Percentiles rank a stretch among this genome's conserved stretches.
phyloP scores from a whole-genome alignment of 345 rosid genomes.

The Arabis hirsuta region DNA sequence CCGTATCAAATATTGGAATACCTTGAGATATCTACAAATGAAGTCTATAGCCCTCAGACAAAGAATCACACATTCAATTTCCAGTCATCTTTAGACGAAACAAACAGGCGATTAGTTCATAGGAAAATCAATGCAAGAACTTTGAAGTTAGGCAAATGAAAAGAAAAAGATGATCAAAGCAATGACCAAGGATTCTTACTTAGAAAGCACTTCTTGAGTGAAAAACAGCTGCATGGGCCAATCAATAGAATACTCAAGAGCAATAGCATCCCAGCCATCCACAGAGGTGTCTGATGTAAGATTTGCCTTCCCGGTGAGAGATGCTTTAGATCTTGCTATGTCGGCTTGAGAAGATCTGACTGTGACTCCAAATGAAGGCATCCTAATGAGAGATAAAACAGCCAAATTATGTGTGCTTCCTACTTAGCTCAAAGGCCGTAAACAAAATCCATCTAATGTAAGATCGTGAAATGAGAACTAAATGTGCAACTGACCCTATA shows the following conservation, averaged over 20 bases:
- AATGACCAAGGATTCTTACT: conserved; percentile 55
- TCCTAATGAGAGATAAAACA: conserved; percentile 50
- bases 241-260: conserved; percentile 88
- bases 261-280: conserved; percentile 96
- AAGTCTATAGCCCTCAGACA: conserved; percentile 34
- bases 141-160: neutral
- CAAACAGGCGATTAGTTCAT: conserved; percentile 29
- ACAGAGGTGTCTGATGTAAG: conserved; percentile 59
- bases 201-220: conserved; percentile 92
- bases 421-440: conserved; percentile 18
- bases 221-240: conserved; percentile 97
- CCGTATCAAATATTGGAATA: conserved; percentile 88
- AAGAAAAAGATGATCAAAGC: neutral
- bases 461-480: neutral
- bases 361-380: conserved; percentile 83
- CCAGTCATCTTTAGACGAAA: conserved; percentile 16
- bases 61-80: conserved; percentile 4
- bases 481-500: conserved; percentile 54
- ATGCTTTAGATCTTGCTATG: conserved; percentile 57
- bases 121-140: conserved; percentile 9
- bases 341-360: conserved; percentile 73
- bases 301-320: conserved; percentile 50
- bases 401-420: conserved; percentile 25
- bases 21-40: conserved; percentile 70
- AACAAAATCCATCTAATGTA: conserved; percentile 4